Conservation (phyloP, 1,284 basidiomycete genomes). For the Peniophora sp. region DNA sequence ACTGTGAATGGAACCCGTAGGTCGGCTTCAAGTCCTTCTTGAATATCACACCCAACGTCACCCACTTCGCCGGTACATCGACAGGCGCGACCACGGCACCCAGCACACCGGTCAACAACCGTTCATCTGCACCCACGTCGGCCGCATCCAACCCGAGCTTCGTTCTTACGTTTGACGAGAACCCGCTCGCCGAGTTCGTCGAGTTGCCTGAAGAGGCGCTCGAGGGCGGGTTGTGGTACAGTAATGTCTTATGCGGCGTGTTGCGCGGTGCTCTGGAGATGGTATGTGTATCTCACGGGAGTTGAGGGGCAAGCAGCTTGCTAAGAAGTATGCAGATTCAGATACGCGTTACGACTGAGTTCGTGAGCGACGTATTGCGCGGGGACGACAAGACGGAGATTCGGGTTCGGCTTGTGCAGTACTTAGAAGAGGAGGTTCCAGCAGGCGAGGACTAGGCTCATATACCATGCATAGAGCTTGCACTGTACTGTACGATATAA, state of each 20-base stretch:
- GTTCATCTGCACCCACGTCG: conserved; percentile 21
- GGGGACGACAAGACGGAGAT: conserved; percentile 96
- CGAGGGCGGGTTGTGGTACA: conserved; percentile 93
- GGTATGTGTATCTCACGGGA: conserved; percentile 46
- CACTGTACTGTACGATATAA: background rate
- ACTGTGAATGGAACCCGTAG: conserved; percentile 32
- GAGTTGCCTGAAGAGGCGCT: conserved; percentile 92
- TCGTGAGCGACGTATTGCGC: conserved; percentile 84
- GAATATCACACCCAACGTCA: conserved; percentile 83
- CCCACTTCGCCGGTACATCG: conserved; percentile 45
- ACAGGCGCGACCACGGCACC: conserved; percentile 36
- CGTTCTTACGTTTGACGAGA: conserved; percentile 87
- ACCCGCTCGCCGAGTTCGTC: conserved; percentile 95
- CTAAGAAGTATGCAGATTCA: conserved; percentile 64
- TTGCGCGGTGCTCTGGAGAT: conserved; percentile 92
- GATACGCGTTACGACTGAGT: conserved; percentile 90
- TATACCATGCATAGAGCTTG: conserved; percentile 4
- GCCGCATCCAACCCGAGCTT: conserved; percentile 52
- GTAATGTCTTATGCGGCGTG: conserved; percentile 93
- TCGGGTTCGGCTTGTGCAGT: conserved; percentile 82
- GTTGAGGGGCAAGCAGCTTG: background rate
- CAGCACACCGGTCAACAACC: conserved; percentile 25
- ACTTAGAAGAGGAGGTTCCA: conserved; percentile 91
- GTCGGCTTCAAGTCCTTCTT: conserved; percentile 99
- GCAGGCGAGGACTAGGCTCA: conserved; percentile 61